Percentiles rank a stretch among this genome's conserved stretches.
Evolutionary conservation across 1,284 basidiomycete species (phyloP).

Genomic region (Dichomitus squalens): DNA sequence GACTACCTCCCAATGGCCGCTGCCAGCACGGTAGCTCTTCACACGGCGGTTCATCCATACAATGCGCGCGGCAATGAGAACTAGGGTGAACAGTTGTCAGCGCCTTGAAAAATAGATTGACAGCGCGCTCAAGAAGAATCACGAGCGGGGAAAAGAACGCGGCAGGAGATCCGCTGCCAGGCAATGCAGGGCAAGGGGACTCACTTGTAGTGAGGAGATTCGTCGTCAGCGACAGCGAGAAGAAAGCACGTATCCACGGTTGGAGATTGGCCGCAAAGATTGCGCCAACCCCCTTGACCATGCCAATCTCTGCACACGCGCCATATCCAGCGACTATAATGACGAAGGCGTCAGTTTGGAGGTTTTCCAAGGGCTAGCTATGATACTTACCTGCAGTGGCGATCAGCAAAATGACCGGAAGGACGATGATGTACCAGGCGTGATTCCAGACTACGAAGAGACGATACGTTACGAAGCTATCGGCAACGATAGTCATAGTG

Average conservation of each 20-base stretch:
- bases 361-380: neutral
- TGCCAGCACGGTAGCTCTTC: slow-evolving; percentile 4
- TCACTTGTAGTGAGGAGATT: slow-evolving; percentile 21
- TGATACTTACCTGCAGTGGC: slow-evolving; percentile 17
- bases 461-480: slow-evolving; percentile 22
- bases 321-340: slow-evolving; percentile 20
- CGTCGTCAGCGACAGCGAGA: slow-evolving; percentile 20
- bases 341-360: neutral
- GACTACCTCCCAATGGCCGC: slow-evolving; percentile 10
- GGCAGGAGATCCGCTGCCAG: neutral
- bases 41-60: slow-evolving; percentile 19
- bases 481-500: slow-evolving; percentile 22
- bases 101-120: too few species aligned
- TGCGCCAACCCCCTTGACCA: slow-evolving; percentile 11
- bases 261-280: slow-evolving; percentile 18
- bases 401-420: slow-evolving; percentile 12
- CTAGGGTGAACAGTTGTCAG: slow-evolving; percentile 8
- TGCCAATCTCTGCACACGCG: slow-evolving; percentile 20
- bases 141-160: too few species aligned
- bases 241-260: slow-evolving; percentile 24
- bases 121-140: too few species aligned
- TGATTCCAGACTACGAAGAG: slow-evolving; percentile 20
- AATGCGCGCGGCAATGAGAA: slow-evolving; percentile 23
- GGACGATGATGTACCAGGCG: slow-evolving; percentile 15
- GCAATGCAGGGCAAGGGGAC: neutral